Base-by-base conservation (phyloP, 192 early-diverging fungal species). In the Coemansia sp. region DNA sequence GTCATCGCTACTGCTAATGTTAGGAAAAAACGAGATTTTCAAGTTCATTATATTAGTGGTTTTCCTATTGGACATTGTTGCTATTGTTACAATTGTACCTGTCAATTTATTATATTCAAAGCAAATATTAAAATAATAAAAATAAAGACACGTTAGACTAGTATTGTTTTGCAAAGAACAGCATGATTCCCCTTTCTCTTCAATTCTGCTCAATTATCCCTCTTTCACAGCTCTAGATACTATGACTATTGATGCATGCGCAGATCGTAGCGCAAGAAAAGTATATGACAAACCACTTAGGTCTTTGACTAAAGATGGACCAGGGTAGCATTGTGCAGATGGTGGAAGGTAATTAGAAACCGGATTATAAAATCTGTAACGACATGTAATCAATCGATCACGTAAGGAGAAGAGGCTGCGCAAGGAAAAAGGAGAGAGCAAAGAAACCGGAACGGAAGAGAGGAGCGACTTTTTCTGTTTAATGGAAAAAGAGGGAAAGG, bases 41-140 rank as follows among this genome's bases (percentile, higher is more conserved):
- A 26, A 26, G 26, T 26, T 26, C 3, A 26, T 26, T 26, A 26
- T 26, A 26, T 26, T 26, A 3, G 26, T 26, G 26, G 26, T 26
- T 26, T 26, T 26, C 3, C 26, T 26, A 3, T 26, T 26, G 26
- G 26, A 26, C 26, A 26, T 26, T 26, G 26, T 3, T 26, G 42
- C 42, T 45, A 45, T 49, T 49, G 47, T 18, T 49, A 49, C 47
- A 49, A 49, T 49, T 49, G 47, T 49, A 2, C 47, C 47, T 22
- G 11, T 21, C 12, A 8, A 6, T 22, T 52, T 10, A 9, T 52
- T 26, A 22, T 18, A 8, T 3, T 8, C 19, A 54, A 54, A 54
- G 21, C 51, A 26, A 54, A 3, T 26, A 26, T 26, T 26, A 26
- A 26, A 26, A 54, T 22, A 54, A 54, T 54, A 54, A 32, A 8